Evolutionary conservation across 495 filamentous ascomycete species (phyloP).

Genomic region (Symbiotaphrina buchneri): DNA sequence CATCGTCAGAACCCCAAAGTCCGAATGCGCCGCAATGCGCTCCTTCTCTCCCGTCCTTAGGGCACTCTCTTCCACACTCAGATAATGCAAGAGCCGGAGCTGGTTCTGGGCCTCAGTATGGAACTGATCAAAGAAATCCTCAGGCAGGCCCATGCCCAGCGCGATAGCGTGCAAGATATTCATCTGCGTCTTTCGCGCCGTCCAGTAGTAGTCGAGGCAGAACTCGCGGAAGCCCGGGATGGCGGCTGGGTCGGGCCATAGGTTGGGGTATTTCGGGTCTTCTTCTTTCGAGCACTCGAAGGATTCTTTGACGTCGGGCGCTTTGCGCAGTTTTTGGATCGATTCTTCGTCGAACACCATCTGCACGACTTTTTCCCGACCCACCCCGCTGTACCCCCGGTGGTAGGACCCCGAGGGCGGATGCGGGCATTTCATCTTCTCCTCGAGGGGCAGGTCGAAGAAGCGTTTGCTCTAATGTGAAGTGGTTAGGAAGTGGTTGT

Average conservation of each 20-base stretch:
- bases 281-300: constrained; percentile 42
- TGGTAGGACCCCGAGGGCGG: constrained; percentile 31
- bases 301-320: constrained; percentile 32
- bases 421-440: constrained; percentile 34
- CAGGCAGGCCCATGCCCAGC: constrained; percentile 28
- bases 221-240: constrained; percentile 38
- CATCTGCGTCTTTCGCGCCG: too few species aligned
- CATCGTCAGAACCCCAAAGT: constrained; percentile 26
- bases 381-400: constrained; percentile 42
- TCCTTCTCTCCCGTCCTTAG: constrained; percentile 17
- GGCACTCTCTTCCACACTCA: constrained; percentile 24
- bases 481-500: constrained; percentile 1
- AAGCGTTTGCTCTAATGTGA: constrained; percentile 10
- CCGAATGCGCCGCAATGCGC: constrained; percentile 15
- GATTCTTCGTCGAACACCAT: constrained; percentile 26
- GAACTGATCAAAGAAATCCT: constrained; percentile 25
- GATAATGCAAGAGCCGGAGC: constrained; percentile 42
- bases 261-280: constrained; percentile 31
- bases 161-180: constrained; percentile 27
- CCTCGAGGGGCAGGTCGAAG: constrained; percentile 19
- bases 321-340: constrained; percentile 15
- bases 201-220: constrained; percentile 25
- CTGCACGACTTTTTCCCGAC: constrained; percentile 42
- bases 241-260: constrained; percentile 34
- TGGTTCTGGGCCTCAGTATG: constrained; percentile 27